Evolutionary conservation across 768 basidiomycete species (phyloP).

Genomic region (Termitomyces sp.): DNA sequence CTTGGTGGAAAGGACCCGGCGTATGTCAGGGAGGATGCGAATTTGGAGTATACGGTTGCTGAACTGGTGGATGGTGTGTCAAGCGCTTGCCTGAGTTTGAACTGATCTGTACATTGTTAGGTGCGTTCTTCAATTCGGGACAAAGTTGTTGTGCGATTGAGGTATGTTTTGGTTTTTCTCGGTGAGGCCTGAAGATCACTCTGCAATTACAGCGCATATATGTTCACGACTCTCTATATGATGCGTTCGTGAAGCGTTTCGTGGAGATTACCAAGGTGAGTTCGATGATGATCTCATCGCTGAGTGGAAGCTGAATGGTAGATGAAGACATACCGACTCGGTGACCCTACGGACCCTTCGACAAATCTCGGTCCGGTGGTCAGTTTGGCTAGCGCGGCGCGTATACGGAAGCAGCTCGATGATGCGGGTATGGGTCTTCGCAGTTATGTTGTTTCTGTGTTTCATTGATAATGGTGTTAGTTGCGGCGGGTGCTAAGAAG

Average conservation of each 20-base stretch:
- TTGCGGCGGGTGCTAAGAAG: slow-evolving; percentile 73
- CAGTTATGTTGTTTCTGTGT: background rate
- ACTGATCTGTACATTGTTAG: slow-evolving; percentile 28
- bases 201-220: slow-evolving; percentile 67
- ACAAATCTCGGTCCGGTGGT: slow-evolving; percentile 93
- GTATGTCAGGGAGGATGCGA: slow-evolving; percentile 85
- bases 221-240: slow-evolving; percentile 82
- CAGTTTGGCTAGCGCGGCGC: slow-evolving; percentile 76
- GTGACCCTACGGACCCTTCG: slow-evolving; percentile 70
- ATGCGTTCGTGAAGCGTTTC: slow-evolving; percentile 69
- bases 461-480: slow-evolving; percentile 25
- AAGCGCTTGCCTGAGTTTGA: background rate
- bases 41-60: slow-evolving; percentile 74
- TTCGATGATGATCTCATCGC: background rate
- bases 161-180: slow-evolving; percentile 30
- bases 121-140: slow-evolving; percentile 94
- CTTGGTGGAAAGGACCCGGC: slow-evolving; percentile 98
- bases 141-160: slow-evolving; percentile 96
- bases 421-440: slow-evolving; percentile 60
- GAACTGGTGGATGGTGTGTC: slow-evolving; percentile 85
- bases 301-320: background rate
- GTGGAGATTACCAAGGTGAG: slow-evolving; percentile 69
- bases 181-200: background rate
- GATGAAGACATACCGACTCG: slow-evolving; percentile 73
- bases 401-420: slow-evolving; percentile 80